Base-by-base conservation (phyloP, 148 eudicot species). In the Fallopia convolvulus region DNA sequence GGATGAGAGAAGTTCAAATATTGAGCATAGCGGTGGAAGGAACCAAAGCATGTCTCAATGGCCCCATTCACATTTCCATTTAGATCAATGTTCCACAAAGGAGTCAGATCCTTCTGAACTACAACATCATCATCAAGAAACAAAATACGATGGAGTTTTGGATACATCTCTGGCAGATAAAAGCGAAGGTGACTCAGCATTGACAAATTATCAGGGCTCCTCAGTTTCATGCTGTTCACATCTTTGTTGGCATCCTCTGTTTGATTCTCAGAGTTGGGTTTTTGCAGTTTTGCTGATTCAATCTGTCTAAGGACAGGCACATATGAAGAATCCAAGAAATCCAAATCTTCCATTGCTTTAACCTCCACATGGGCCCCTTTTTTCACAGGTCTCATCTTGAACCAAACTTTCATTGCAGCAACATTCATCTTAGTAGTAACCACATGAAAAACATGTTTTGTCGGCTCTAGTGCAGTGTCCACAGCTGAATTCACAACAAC, bases 111-210 rank as follows among this genome's bases (percentile, higher is more conserved):
- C 79, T 93, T 93, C 85, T 93, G 98, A 85, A 93, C 97, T 36
- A 94, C 98, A 77, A 92, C 94, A 85, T 94, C 98, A 77, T 94
- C 98, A 77, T 94, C 98, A n/a, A 94, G 85, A 58, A 92, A 89
- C 77, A 94, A 80, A 39, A 94, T 87, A 55, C 88, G 88, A 81
- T 92, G 91, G 60, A 93, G 86, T 78, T 83, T 88, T 21, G 98
- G 97, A 78, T 87, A 91, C 91, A 93, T 89, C 81, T 91, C 98
- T 12, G 98, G 98, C 82, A 94, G 83, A 83, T 94, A 94, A 79
- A 94, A 94, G 21, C 93, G 83, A 63, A 94, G 93, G 77, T 94
- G 98, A 87, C 89, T 90, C 83, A 94, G 78, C 93, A 94, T 88
- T 17, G 94, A 91, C 84, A 90, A 77, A 77, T 85, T 82, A 75